Base-by-base conservation (phyloP, 208 protist species). In the Leishmania amazonensis region DNA sequence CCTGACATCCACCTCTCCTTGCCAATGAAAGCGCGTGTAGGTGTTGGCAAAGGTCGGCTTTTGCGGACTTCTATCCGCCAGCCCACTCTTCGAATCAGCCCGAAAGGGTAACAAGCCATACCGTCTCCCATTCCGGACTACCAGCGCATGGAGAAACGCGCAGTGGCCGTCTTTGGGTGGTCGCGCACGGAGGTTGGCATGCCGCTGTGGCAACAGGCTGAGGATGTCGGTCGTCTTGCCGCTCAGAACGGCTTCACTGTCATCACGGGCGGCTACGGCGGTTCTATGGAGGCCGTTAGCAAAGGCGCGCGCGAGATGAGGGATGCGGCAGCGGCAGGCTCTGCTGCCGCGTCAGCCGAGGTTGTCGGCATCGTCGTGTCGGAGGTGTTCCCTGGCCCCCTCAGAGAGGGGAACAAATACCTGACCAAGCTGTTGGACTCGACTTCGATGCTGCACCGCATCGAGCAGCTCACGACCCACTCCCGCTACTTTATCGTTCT, bases 271-370 rank as follows among this genome's bases (percentile, higher is more conserved):
- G 91, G 93, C 68, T 96, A 96, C 82, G 83, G 91, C 57, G 93
- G 91, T 2, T 94, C 91, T 21, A 96, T 96, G 93, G 89, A 94
- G 85, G 93, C 93, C 2, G 81, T 85, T 38, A 93, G 90, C 82
- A 89, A 95, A 77, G 93, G 91, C 6, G 93, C 93, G 1, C 81
- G 89, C 17, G 83, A 81, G 71, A 83, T 75, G 4, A 85, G 88
- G 70, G 87, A 91, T 31, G 78, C 54, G 42, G 76, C 71, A n/a
- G 77, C 70, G 42, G 21, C 60, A 15, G 72, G 76, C 53, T 35
- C 76, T 28, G n/a, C 68, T 7, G 81, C 62, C 17, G 79, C 73
- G 24, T 47, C 76, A 28, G 70, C 80, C 19, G 90, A 94, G 62
- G 91, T 94, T 58, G 78, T 95, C 53, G 93, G 91, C 75, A 83